Base-by-base conservation (phyloP, 2,329 filamentous ascomycete genomes). In the Ophiostoma australiae region DNA sequence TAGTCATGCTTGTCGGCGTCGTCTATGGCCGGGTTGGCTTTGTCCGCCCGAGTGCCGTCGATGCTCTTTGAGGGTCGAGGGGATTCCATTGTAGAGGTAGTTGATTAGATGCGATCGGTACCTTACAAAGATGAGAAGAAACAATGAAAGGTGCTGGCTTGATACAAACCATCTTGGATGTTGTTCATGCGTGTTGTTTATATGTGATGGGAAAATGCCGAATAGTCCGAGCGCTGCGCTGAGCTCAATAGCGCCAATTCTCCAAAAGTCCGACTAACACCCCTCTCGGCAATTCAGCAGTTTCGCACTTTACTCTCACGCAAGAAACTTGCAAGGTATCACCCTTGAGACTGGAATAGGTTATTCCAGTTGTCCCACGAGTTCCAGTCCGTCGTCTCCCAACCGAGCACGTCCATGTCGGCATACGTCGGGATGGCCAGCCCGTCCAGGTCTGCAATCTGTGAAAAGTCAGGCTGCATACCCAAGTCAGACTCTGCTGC, bases 291-390 rank as follows among this genome's bases (percentile, higher is more conserved):
- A 27, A 15, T 58, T 27, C 52, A 31, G 52, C 8, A 58, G 8
- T 15, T 27, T 17, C 17, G 52, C 4, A 13, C 44, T 48, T 27
- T 27, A 23, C 15, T 27, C 8, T n/a, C 52, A 23, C 15, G 52
- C 11, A 27, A 58, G 20, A 23, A n/a, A 23, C 23, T 23, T 11
- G 31, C 52, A 27, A 58, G 1, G 4, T 20, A 27, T 58, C 13
- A 58, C n/a, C 8, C 52, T 15, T 58, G 52, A 31, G 68, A n/a
- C n/a, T 72, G 71, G 7, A 72, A 17, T 65, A 74, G 65, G 31
- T 48, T 65, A 35, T 74, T 72, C 73, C 73, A 74, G 37, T 73
- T 72, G 35, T 69, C 71, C 73, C 73, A 74, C 13, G 73, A 74
- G 27, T 72, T 72, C 72, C 72, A 74, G 41, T 73, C 70, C 2